Evolutionary conservation across 2,329 filamentous ascomycete species (phyloP), one percentile per base, ranked within the genome.

Genomic region (Ophiosphaerella narmari): DNA sequence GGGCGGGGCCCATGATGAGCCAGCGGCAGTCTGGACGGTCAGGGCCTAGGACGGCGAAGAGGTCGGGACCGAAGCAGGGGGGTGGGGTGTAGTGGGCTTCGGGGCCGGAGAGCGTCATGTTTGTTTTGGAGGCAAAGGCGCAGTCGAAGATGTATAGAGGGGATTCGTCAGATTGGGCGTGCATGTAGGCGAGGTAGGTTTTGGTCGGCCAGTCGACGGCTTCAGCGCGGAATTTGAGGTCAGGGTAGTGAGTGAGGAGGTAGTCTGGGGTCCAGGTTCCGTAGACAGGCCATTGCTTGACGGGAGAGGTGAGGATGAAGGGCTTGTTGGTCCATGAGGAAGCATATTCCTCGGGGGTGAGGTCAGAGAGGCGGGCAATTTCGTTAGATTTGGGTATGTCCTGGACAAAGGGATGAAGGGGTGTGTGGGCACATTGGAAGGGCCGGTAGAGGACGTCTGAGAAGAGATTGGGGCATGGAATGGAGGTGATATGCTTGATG

Each of bases 131-230:
- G 1, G 86, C 90, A 67, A 97, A 97, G 18, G 80, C 82, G 49
- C 88, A 84, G 71, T 97, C 94, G 70, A 97, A 97, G 29, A 97
- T 82, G 69, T 97, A 97, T 1, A 97, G 75, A 0, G 93, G 93
- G 54, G 89, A 93, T 74, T 97, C 94, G 59, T 97, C 93, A 14
- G 76, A 76, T 67, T 84, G 93, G 67, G 88, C 82, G 36, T 80
- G 77, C 87, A 97, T 90, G 73, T 97, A 99, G 38, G 85, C 78
- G 55, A 86, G 78, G 71, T 97, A 97, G 0, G 84, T 89, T n/a
- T 80, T 78, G 55, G 96, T 82, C 0, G 86, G 84, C 93, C 93
- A 97, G 74, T 97, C 91, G 5, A 97, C 92, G 0, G 91, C 89
- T 78, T 97, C 94, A 8, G 93, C 93, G 35, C 91, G 85, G 73